Percentiles rank a stretch among this genome's conserved stretches.
These are phyloP conservation scores for Mortierella sp. DNA, from an alignment of 371 early-diverging fungal species.

Conservation along the genomic window DNA sequence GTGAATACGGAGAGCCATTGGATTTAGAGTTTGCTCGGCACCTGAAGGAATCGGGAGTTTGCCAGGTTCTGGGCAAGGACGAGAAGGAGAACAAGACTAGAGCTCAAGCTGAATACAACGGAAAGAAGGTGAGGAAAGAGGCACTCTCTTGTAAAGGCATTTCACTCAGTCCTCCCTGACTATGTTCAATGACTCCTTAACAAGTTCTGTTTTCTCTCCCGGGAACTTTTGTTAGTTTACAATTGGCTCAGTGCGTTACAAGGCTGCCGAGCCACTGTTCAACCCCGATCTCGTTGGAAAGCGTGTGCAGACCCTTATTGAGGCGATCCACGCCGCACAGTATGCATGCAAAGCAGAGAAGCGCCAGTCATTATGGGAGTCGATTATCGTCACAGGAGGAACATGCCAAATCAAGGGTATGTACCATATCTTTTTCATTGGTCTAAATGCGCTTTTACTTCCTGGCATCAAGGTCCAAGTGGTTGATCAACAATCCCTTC, in stretches of 20 bases:
- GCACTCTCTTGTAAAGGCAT: neutral
- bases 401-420: conserved; percentile 63
- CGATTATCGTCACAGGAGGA: conserved; percentile 82
- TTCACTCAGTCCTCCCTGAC: too few relatives aligned
- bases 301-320: conserved; percentile 64
- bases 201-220: neutral
- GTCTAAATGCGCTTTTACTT: too few relatives aligned
- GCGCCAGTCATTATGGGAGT: conserved; percentile 86
- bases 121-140: conserved; percentile 62
- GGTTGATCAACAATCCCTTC: too few relatives aligned
- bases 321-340: conserved; percentile 75
- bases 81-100: conserved; percentile 61
- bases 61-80: conserved; percentile 66
- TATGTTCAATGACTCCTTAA: neutral
- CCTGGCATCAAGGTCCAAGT: too few relatives aligned
- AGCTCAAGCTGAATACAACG: conserved; percentile 69
- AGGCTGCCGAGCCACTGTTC: conserved; percentile 76
- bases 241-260: conserved; percentile 73
- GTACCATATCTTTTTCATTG: neutral
- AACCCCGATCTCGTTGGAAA: conserved; percentile 65
- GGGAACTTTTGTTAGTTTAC: conserved; percentile 61
- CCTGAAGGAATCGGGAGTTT: conserved; percentile 73
- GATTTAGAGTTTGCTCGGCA: conserved; percentile 69
- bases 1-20: conserved; percentile 61
- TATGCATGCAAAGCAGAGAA: conserved; percentile 83